Percentiles rank a stretch among this genome's conserved stretches.
Conservation (phyloP, 208 protist genomes). For the Leishmania martiniquensis region DNA sequence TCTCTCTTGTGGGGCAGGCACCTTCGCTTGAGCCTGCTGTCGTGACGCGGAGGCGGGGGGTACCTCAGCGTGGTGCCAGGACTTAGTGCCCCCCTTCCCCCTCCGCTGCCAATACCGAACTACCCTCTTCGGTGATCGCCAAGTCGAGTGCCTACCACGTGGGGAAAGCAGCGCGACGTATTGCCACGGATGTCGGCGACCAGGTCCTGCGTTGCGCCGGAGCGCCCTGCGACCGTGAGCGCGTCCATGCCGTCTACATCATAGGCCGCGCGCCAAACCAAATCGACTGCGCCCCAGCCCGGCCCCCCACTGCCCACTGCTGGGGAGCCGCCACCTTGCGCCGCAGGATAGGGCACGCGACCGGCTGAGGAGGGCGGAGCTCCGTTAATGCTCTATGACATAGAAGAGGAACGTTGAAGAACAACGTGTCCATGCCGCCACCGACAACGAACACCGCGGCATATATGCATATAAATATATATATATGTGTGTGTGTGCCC, state of each 20-base stretch:
- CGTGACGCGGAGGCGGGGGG: not conserved
- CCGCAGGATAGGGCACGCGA: too few species aligned
- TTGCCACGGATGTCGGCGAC: not conserved
- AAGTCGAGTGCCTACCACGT: not conserved
- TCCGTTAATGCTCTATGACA: too few species aligned
- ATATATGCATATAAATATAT: too few species aligned
- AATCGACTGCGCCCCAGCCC: not conserved
- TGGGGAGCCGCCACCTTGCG: not conserved
- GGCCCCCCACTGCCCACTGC: not conserved
- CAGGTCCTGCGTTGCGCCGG: not conserved
- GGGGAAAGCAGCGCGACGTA: not conserved
- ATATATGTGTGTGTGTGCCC: too few species aligned
- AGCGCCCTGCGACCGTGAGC: not conserved
- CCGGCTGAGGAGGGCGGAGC: too few species aligned
- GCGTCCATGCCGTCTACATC: not conserved
- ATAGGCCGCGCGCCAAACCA: not conserved
- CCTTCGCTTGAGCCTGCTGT: not conserved
- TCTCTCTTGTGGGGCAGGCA: not conserved
- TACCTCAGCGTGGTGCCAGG: not conserved
- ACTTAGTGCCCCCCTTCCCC: not conserved
- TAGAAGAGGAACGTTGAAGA: too few species aligned
- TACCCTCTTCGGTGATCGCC: not conserved
- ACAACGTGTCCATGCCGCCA: too few species aligned
- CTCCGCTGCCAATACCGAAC: not conserved
- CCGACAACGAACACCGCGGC: too few species aligned